phyloP scores from a whole-genome alignment of 2,329 filamentous ascomycete genomes.

The Claviceps pusilla region DNA sequence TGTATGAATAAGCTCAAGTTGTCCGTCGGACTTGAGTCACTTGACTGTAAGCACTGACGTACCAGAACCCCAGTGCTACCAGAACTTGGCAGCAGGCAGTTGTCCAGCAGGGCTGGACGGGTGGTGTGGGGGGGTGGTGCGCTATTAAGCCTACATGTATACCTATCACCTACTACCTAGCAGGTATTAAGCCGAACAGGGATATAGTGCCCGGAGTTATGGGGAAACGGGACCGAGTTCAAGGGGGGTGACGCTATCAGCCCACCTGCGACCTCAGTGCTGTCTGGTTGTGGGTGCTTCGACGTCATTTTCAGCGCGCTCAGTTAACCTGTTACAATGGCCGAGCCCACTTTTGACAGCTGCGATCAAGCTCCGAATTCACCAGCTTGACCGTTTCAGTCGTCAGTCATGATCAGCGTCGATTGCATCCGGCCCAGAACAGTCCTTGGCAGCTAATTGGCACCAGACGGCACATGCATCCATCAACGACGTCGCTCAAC shows the following conservation, averaged over 20 bases:
- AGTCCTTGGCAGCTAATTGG: background rate
- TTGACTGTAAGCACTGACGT: too few relatives aligned
- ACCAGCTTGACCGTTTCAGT: background rate
- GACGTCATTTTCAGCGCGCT: slow-evolving; percentile 1
- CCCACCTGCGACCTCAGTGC: too few relatives aligned
- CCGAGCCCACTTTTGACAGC: background rate
- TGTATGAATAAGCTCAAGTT: background rate
- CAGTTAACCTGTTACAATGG: too few relatives aligned
- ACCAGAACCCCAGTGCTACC: too few relatives aligned
- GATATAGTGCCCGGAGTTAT: background rate
- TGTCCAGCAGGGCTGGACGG: background rate
- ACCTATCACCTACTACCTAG: too few relatives aligned
- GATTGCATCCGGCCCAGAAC: background rate
- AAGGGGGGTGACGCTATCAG: background rate
- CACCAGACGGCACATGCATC: background rate
- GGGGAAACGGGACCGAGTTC: too few relatives aligned
- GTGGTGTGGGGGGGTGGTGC: too few relatives aligned
- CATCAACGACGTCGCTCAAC: background rate
- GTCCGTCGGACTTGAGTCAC: background rate
- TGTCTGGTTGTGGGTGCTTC: background rate
- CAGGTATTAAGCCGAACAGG: background rate
- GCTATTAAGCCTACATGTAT: too few relatives aligned
- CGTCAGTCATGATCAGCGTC: background rate
- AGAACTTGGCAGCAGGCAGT: background rate
- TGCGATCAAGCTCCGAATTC: background rate